Evolutionary conservation across 805 yeast species (phyloP), one percentile per base, ranked within the genome.

Genomic region (Candida awuae): DNA sequence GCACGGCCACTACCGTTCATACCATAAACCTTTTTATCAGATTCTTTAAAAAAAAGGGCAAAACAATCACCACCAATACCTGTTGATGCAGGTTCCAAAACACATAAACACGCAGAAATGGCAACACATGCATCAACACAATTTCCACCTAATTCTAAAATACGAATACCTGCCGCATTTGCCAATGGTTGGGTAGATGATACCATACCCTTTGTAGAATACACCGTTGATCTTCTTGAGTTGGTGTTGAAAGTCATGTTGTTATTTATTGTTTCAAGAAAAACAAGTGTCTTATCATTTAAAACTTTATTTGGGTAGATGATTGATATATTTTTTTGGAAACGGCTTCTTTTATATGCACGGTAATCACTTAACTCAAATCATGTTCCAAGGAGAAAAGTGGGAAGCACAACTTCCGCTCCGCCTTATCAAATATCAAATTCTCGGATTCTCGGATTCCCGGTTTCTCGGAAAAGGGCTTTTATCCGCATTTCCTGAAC

Each of bases 151-250:
- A 64, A 62, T 18, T 72, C 76, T 21, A 84, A 66, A 26, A 83
- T 72, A 53, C 70, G 69, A 23, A 80, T 56, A 4, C 86, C 88
- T 0, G 87, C 90, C 1, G 83, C 75, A 37, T 76, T 75, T 25
- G 92, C 94, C 35, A 80, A 58, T 3, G 90, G 84, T 58, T 84
- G 92, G 0, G 88, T 66, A 2, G 87, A 77, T 1, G 84, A 71
- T 2, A 81, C 86, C 35, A 84, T 75, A 2, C 88, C 92, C 52
- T 72, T 73, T 15, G 77, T 62, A 4, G 88, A 80, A 55, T 80
- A 79, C 5, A 82, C 90, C 0, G 78, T 79, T 1, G 90, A 81
- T 38, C 94, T 65, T 50, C 90, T 65, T 2, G 86, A 80, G 13
- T 58, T 48, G 10, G 26, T 19, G 10, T 16, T 17, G 10, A 29